phyloP scores from a whole-genome alignment of 1,139 yeast species.

The Debaryomyces coudertii region DNA sequence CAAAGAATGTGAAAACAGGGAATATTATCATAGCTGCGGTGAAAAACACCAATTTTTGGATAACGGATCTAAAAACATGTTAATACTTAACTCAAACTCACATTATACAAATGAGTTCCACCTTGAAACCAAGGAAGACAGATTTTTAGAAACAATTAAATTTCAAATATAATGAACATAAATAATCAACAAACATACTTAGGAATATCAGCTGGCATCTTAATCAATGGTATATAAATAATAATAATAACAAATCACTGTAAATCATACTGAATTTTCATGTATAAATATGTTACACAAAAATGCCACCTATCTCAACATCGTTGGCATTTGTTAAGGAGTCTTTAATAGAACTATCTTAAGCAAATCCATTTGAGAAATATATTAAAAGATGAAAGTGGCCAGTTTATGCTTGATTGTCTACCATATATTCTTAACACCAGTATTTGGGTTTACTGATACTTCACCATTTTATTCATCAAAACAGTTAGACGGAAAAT shows the following conservation, averaged over 20 bases:
- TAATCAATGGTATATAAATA: conserved; percentile 2
- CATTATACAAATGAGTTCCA: background rate
- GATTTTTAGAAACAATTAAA: background rate
- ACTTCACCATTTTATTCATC: conserved; percentile 34
- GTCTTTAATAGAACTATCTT: background rate
- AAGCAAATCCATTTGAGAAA: background rate
- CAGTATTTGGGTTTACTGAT: conserved; percentile 34
- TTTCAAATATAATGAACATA: too few species aligned
- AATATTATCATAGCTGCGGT: conserved; percentile 86
- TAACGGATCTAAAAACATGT: conserved; percentile 49
- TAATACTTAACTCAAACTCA: background rate
- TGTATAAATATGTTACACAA: conserved; percentile 8
- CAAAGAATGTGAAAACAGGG: conserved; percentile 77
- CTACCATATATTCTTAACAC: conserved; percentile 12
- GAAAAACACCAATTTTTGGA: conserved; percentile 77
- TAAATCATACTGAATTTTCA: background rate
- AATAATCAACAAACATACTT: conserved; percentile 41
- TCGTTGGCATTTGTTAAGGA: conserved; percentile 2
- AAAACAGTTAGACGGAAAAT: conserved; percentile 17
- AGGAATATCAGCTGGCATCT: conserved; percentile 60
- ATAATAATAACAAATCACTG: background rate
- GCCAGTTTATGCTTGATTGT: conserved; percentile 10
- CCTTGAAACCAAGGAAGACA: background rate
- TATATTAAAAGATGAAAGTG: conserved; percentile 12
- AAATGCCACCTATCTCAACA: conserved; percentile 3